Base-by-base conservation (phyloP, 805 yeast species). In the Vanderwaltozyma yarrowii region DNA sequence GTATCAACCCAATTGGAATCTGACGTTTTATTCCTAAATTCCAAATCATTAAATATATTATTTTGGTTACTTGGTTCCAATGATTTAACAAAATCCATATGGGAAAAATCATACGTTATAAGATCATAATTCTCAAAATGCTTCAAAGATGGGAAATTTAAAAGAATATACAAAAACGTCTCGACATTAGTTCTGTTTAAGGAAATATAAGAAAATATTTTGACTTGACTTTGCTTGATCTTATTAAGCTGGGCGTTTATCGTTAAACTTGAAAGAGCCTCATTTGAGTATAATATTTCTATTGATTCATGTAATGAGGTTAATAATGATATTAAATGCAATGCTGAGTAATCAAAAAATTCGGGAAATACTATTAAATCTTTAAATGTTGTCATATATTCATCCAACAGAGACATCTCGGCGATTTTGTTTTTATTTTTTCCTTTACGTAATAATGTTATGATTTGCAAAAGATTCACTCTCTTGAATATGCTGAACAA, bases 291-390 rank as follows among this genome's bases (percentile, higher is more conserved):
- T 8, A 56, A 38, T 5, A 16, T 33, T 17, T 44, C 35, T 16
- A 57, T 33, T 2, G 45, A 39, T 3, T 46, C 52, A 24, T 53
- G 46, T 11, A 60, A 30, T 23, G 37, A 41, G 1, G 44, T 23
- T 12, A 54, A 29, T 8, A 38, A 17, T 25, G 44, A 31, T 4
- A 54, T 40, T 5, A 43, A 35, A 13, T 42, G 39, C 30, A 52
- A 31, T 15, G 47, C 36, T 12, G 33, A 33, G 17, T 41, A 32
- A 6, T 47, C 42, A 39, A 63, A 62, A 30, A 61, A 49, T 25
- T 62, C 62, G 5, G 54, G 57, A 36, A 59, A 63, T 2, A 56
- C 40, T 0, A 58, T 45, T 5, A 61, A 37, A 34, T 64, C 66
- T 35, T 55, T 58, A 36, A 54, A 61, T 4, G 47, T 43, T 8